Evolutionary conservation across 23 red algal genomes (phyloP), one percentile per base, ranked within the genome.

Genomic region (Chondrus crispus): DNA sequence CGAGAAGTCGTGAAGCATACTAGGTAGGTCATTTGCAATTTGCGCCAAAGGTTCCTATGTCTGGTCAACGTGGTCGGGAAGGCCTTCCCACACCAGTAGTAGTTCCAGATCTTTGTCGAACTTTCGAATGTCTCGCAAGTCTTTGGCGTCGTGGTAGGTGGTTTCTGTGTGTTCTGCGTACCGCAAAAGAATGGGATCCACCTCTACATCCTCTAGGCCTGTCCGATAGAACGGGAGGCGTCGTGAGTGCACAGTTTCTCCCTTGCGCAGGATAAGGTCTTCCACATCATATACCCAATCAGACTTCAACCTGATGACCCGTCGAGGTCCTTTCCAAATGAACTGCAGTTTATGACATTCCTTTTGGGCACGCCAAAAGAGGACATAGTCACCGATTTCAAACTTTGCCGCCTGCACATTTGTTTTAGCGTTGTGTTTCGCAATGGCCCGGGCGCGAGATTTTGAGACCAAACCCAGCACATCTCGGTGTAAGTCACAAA

Each of bases 381-480:
- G 46, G 12, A 80, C 74, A 30, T 80, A 80, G 46, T 80, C 74
- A 52, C 74, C 74, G 19, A 80, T 30, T 18, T 51, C 41, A 30
- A 80, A 80, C 46, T 14, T 11, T 13, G 74, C 40, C 10, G 12
- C 35, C 10, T 51, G 12, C 46, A 51, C 46, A 36, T 80, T 46
- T 10, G 74, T 80, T 18, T 18, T n/a, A 12, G 37, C 46, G 74
- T 80, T 80, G 74, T 80, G 74, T 62, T 41, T 45, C 69, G 11
- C 38, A 51, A 80, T 51, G 44, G 74, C 74, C 13, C 49, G 12
- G 13, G 49, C 30, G 16, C 12, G 74, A 13, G 12, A 13, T 11
- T 13, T 11, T 22, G n/a, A 51, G 30, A 80, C 74, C 41, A 12
- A 19, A 12, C 14, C 74, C 11, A 13, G 10, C 11, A 30, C 30